Base-by-base conservation (phyloP, 164 flowering plant genomes). In the Hamamelis virginiana region DNA sequence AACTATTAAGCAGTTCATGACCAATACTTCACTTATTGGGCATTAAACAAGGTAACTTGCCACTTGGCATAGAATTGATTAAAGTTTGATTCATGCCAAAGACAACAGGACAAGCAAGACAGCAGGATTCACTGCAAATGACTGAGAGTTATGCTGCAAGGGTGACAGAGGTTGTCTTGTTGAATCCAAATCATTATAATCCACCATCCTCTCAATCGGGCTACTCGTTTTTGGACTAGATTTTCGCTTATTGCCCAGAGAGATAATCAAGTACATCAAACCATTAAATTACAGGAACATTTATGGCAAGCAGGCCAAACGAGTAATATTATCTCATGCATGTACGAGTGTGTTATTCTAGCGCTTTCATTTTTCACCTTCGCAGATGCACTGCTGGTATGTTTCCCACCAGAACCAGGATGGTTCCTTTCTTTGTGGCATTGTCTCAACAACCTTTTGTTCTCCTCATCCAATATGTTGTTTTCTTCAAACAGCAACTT, bases 161-260 rank as follows among this genome's bases (percentile, higher is more conserved):
- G 98, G 89, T 33, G 96, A 94, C 14, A 90, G 75, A 57, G 98
- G 92, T 48, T 63, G 71, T 77, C 96, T 82, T 25, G 77, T 69
- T 3, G 86, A 73, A 64, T 87, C 94, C 5, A 57, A 21, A 47
- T 83, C 90, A 44, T 47, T 56, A 26, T 78, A 82, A 63, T 87
- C 91, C 56, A 87, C 69, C 73, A 75, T 80, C 79, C 67, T 74
- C 74, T 79, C 86, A 43, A 81, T 65, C 3, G 89, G 83, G 72
- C 83, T 82, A 66, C 73, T 65, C 62, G 56, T 75, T 68, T 70
- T 82, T 9, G 90, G 83, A 69, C 92, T 86, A 3, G 84, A 85
- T 72, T 89, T 89, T 52, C 93, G 75, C 74, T 92, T 91, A 72
- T 77, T 86, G 19, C 86, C 72, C 97, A 90, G 83, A 73, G 67